These are phyloP conservation scores for Fomitopsis serialis DNA, from an alignment of 768 basidiomycete species.

Conservation along the genomic window DNA sequence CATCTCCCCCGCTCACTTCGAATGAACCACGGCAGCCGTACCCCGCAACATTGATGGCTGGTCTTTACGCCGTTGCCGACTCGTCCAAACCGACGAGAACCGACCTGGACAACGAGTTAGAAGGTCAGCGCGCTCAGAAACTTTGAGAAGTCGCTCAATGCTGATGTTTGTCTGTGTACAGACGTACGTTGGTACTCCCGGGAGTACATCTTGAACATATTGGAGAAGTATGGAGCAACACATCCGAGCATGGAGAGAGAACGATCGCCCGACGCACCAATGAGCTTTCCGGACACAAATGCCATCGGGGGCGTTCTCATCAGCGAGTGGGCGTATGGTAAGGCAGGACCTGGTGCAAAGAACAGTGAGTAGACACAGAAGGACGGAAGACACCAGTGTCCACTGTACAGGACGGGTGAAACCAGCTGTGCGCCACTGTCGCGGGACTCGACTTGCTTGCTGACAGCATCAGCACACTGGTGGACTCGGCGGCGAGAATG, in stretches of 20 bases:
- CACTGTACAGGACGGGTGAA: no score
- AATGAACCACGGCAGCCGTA: slow-evolving; percentile 57
- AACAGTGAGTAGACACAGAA: no score
- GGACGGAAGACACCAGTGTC: no score
- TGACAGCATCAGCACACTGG: no score
- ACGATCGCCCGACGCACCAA: slow-evolving; percentile 42
- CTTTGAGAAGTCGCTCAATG: background rate
- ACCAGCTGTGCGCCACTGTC: no score
- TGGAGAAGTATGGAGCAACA: slow-evolving; percentile 52
- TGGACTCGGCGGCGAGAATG: no score
- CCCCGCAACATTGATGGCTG: slow-evolving; percentile 87
- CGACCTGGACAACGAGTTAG: slow-evolving; percentile 95
- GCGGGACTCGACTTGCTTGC: no score
- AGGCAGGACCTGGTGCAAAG: slow-evolving; percentile 26
- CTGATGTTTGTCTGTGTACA: slow-evolving; percentile 22
- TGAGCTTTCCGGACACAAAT: slow-evolving; percentile 70
- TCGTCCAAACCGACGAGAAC: slow-evolving; percentile 66
- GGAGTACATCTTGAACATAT: slow-evolving; percentile 58
- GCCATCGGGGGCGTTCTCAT: slow-evolving; percentile 87
- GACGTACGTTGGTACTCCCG: slow-evolving; percentile 90
- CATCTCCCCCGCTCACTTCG: background rate
- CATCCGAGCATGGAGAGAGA: slow-evolving; percentile 43
- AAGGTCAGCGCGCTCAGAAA: slow-evolving; percentile 42
- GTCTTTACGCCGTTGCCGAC: slow-evolving; percentile 80
- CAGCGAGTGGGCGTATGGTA: slow-evolving; percentile 70